phyloP scores from a whole-genome alignment of 768 basidiomycete genomes.

The Hygrophoropsis aurantiaca region DNA sequence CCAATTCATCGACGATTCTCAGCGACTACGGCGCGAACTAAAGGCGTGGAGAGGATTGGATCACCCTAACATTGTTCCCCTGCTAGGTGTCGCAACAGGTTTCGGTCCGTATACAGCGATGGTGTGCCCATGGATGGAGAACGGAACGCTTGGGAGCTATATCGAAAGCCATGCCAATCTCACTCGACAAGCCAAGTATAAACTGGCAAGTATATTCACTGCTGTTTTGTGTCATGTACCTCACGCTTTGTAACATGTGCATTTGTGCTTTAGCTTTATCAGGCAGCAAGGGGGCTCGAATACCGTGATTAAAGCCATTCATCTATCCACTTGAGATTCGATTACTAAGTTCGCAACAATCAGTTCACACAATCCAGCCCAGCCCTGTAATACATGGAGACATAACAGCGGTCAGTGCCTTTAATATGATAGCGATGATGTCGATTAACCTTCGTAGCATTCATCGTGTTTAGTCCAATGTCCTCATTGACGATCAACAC shows the following conservation, averaged over 20 bases:
- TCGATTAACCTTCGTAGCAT: too few species aligned
- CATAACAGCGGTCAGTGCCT: slow-evolving; percentile 9
- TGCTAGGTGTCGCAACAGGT: slow-evolving; percentile 18
- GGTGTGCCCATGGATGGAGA: slow-evolving; percentile 20
- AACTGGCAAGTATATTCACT: slow-evolving; percentile 8
- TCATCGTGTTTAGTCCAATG: slow-evolving; percentile 35
- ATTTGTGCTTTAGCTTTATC: too few species aligned
- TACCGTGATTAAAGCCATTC: too few species aligned
- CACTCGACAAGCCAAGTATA: background rate
- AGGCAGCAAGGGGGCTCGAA: too few species aligned
- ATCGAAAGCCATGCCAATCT: slow-evolving; percentile 4
- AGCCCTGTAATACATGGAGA: slow-evolving; percentile 17
- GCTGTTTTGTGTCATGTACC: too few species aligned
- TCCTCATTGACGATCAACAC: slow-evolving; percentile 39
- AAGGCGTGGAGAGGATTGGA: slow-evolving; percentile 20
- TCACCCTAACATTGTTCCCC: slow-evolving; percentile 20
- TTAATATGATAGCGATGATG: background rate
- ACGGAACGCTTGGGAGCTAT: slow-evolving; percentile 16
- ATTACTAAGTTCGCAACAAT: too few species aligned
- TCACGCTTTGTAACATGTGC: too few species aligned
- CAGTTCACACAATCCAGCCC: too few species aligned
- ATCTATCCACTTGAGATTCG: too few species aligned
- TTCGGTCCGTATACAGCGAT: slow-evolving; percentile 20
- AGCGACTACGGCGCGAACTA: slow-evolving; percentile 21
- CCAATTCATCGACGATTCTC: background rate